A percentile compares a stretch with the other conserved stretches of the same genome.
phyloP scores from a whole-genome alignment of 192 early-diverging fungal species.

The Oehlia diaphana region DNA sequence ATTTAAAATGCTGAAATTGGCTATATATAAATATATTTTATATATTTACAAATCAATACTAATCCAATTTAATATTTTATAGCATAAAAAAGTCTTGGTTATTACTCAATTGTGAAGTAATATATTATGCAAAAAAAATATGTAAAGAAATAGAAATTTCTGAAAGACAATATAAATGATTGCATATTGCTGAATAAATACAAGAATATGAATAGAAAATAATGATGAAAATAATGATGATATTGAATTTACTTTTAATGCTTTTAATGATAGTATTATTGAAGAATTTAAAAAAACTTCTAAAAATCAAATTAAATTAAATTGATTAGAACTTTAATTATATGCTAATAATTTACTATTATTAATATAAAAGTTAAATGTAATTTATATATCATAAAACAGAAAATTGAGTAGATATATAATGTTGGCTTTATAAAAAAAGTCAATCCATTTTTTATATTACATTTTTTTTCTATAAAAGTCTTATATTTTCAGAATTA shows the following conservation, averaged over 20 bases:
- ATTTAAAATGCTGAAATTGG: too few species aligned
- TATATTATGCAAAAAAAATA: neutral
- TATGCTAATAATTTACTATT: too few species aligned
- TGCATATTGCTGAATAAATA: neutral
- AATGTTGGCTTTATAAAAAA: too few species aligned
- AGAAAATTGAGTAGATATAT: too few species aligned
- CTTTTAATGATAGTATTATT: neutral
- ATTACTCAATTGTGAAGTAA: slow-evolving; percentile 8
- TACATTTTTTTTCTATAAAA: too few species aligned
- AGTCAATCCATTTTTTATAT: too few species aligned
- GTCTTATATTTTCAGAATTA: too few species aligned
- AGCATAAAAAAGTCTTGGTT: neutral
- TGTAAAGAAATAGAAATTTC: slow-evolving; percentile 1
- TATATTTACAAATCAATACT: neutral
- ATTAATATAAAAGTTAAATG: too few species aligned
- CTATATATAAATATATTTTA: too few species aligned
- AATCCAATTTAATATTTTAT: neutral
- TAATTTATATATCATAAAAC: too few species aligned
- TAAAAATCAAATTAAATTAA: neutral
- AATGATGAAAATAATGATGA: neutral
- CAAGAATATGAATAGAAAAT: neutral
- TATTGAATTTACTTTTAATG: neutral
- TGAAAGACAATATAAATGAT: neutral
- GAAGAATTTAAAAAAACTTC: neutral
- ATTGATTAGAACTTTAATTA: too few species aligned